A percentile compares a stretch with the other conserved stretches of the same genome.
phyloP scores from a whole-genome alignment of 805 yeast species.

The Metschnikowia chrysomelidarum region DNA sequence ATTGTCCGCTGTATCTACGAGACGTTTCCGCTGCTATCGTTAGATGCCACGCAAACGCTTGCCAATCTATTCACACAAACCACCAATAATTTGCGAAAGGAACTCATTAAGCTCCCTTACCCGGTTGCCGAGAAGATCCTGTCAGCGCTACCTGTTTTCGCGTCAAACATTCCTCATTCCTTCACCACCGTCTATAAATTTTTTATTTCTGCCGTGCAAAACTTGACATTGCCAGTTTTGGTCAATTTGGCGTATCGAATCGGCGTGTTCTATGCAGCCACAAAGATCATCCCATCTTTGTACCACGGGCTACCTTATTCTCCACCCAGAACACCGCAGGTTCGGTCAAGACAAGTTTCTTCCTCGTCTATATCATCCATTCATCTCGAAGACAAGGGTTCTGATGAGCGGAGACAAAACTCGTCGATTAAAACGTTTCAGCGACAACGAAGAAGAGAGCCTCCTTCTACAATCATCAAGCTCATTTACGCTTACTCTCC shows the following conservation, averaged over 20 bases:
- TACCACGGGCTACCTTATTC: constrained; percentile 40
- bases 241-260: constrained; percentile 83
- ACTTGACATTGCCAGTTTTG: constrained; percentile 77
- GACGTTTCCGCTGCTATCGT: constrained; percentile 83
- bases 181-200: constrained; percentile 56
- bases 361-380: constrained; percentile 23
- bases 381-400: constrained; percentile 5
- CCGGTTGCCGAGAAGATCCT: constrained; percentile 25
- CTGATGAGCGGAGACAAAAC: constrained; percentile 5
- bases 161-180: constrained; percentile 53
- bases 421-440: not conserved
- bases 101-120: constrained; percentile 39
- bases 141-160: constrained; percentile 41
- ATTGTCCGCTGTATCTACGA: constrained; percentile 91
- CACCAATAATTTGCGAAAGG: constrained; percentile 31
- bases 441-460: constrained; percentile 1
- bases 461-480: constrained; percentile 41
- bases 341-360: constrained; percentile 34
- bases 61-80: constrained; percentile 34
- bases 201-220: constrained; percentile 49
- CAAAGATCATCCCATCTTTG: constrained; percentile 85
- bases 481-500: constrained; percentile 88
- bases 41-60: constrained; percentile 38
- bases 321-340: constrained; percentile 42
- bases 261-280: constrained; percentile 85